Evolutionary conservation across 495 filamentous ascomycete genomes (phyloP), one percentile per base, ranked within the genome.

Genomic region (Penicillium cataractarum): DNA sequence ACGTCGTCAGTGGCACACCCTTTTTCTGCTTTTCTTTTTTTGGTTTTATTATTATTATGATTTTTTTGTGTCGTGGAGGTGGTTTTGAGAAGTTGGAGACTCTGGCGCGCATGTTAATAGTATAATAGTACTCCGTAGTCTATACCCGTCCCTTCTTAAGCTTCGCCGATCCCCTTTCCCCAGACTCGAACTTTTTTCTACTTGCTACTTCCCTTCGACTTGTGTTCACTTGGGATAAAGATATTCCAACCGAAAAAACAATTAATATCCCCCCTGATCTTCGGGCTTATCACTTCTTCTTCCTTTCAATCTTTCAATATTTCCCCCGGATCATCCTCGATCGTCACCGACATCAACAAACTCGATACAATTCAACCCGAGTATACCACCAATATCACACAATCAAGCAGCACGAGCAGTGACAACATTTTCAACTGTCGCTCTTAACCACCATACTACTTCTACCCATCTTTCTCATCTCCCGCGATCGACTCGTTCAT

Each of bases 131-230:
- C 12, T 12, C 12, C 9, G 10, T 3, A 13, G 35, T 17, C 29
- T 37, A 55, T 37, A 55, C 71, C 70, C 70, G 68, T 74, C 76
- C 74, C 75, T 78, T 90, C 87, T 87, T 90, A 91, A 89, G 86
- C 83, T 83, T 82, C 86, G 88, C 86, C 88, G 87, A 91, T 91
- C 88, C 86, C 83, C 82, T 83, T 58, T 83, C 77, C 78, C 71
- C 77, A 78, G 75, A 76, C 73, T 35, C 49, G 29, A 29, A 26
- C 24, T 31, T 17, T 32, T 29, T 10, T 31, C 49, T 29, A 26
- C 49, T 52, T 74, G 65, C 39, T 52, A 66, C 62, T 74, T 74
- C 72, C 68, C 63, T 74, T 74, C 27, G 19, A 24, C 5, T 62
- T 63, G n/a, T n/a, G n/a, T 59, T 57, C 64, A 71, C 68, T 67